phyloP scores from a whole-genome alignment of 768 basidiomycete species.

The Gloeophyllum trabeum region DNA sequence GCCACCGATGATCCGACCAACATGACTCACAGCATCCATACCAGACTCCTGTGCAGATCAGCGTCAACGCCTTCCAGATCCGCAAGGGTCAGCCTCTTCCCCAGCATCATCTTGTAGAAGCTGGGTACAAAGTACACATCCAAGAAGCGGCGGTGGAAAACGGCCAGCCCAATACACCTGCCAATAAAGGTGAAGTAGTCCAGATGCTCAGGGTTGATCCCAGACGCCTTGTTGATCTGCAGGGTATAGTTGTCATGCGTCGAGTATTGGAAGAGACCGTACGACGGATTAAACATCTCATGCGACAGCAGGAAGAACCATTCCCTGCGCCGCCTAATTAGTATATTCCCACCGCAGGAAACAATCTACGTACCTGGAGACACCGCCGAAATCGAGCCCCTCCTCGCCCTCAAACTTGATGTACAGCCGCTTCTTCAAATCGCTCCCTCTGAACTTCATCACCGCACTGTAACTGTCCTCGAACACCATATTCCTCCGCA shows the following conservation, averaged over 20 bases:
- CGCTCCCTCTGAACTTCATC: slow-evolving; percentile 61
- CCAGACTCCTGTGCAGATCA: slow-evolving; percentile 55
- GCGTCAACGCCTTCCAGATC: slow-evolving; percentile 66
- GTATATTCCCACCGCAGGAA: not conserved
- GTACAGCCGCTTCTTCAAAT: slow-evolving; percentile 61
- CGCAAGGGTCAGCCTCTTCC: slow-evolving; percentile 43
- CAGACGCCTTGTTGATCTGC: slow-evolving; percentile 69
- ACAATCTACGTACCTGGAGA: slow-evolving; percentile 40
- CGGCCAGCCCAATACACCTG: slow-evolving; percentile 58
- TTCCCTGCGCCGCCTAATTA: slow-evolving; percentile 34
- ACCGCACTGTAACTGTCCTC: slow-evolving; percentile 82
- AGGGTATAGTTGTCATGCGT: slow-evolving; percentile 73
- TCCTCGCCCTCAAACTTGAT: slow-evolving; percentile 74
- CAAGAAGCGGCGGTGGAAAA: slow-evolving; percentile 70
- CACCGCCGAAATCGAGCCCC: slow-evolving; percentile 70
- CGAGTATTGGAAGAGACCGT: slow-evolving; percentile 76
- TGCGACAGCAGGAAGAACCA: slow-evolving; percentile 84
- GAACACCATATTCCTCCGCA: slow-evolving; percentile 69
- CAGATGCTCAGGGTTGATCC: slow-evolving; percentile 66
- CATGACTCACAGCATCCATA: slow-evolving; percentile 60
- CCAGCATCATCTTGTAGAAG: slow-evolving; percentile 71
- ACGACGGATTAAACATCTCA: slow-evolving; percentile 74
- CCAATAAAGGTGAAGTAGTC: slow-evolving; percentile 81
- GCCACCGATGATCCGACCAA: slow-evolving; percentile 1
- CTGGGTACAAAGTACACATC: slow-evolving; percentile 74